A percentile compares a stretch with the other conserved stretches of the same genome.
These are phyloP conservation scores for Rozella allomycis DNA, from an alignment of 371 early-diverging fungal genomes.

Conservation along the genomic window DNA sequence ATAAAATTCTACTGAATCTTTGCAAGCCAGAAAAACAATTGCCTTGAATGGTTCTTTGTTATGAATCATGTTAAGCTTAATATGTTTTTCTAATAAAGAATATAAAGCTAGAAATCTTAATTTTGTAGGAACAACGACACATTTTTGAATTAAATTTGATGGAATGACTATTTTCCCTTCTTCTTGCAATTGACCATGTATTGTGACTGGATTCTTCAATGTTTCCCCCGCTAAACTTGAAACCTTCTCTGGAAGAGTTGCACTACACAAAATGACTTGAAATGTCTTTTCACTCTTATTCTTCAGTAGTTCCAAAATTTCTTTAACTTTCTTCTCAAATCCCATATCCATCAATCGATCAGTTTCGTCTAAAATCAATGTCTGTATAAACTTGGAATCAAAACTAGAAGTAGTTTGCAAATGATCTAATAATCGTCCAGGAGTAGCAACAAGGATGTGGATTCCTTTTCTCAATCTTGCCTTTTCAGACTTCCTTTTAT, in stretches of 20 bases:
- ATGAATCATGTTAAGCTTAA: constrained; percentile 10
- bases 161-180: constrained; percentile 15
- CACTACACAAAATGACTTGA: constrained; percentile 1
- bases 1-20: constrained; percentile 82
- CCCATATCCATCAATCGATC: constrained; percentile 89
- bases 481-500: constrained; percentile 7
- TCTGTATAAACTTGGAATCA: constrained; percentile 57
- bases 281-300: not conserved
- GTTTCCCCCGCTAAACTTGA: constrained; percentile 50
- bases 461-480: constrained; percentile 1
- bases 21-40: constrained; percentile 71
- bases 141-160: constrained; percentile 58
- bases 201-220: constrained; percentile 35
- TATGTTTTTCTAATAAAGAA: constrained; percentile 33
- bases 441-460: constrained; percentile 87
- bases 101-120: constrained; percentile 64
- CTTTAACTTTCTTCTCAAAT: constrained; percentile 79
- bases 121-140: constrained; percentile 64
- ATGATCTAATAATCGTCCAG: constrained; percentile 92
- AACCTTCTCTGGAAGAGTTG: constrained; percentile 32
- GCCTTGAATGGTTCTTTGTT: constrained; percentile 17
- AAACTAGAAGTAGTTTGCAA: too few relatives aligned
- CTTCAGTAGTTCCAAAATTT: constrained; percentile 42
- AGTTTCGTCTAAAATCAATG: constrained; percentile 89
- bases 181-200: not conserved